phyloP scores from a whole-genome alignment of 2,329 filamentous ascomycete genomes.

The Fusarium sp. region DNA sequence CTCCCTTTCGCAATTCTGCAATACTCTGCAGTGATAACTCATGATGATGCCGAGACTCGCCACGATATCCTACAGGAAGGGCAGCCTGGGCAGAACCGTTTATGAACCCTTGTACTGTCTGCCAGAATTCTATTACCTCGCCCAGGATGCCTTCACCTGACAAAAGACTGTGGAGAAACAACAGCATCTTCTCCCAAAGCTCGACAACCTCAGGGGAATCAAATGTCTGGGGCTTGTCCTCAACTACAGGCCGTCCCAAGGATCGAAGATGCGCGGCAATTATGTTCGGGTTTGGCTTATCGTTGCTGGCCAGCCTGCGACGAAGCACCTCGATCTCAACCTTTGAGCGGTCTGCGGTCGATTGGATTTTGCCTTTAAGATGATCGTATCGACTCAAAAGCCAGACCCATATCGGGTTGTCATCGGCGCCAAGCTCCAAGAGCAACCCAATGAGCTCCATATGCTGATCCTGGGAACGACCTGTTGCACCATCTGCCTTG shows the following conservation, averaged over 20 bases:
- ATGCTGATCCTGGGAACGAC: conserved; percentile 80
- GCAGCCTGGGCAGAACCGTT: conserved; percentile 84
- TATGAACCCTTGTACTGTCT: conserved; percentile 90
- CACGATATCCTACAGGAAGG: conserved; percentile 84
- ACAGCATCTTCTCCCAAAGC: conserved; percentile 90
- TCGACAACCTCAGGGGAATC: conserved; percentile 87
- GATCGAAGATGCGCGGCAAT: conserved; percentile 83
- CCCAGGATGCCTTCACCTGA: conserved; percentile 85
- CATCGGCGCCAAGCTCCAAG: conserved; percentile 92
- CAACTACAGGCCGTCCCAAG: conserved; percentile 75
- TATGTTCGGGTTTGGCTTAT: conserved; percentile 76
- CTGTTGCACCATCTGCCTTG: conserved; percentile 61
- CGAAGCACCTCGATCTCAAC: conserved; percentile 93
- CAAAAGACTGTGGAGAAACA: conserved; percentile 79
- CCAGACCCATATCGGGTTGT: conserved; percentile 98
- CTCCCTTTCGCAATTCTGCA: conserved; percentile 79
- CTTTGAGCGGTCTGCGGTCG: conserved; percentile 85
- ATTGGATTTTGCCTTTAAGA: conserved; percentile 85
- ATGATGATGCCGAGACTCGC: conserved; percentile 85
- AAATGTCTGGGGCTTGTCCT: conserved; percentile 72
- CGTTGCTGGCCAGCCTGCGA: conserved; percentile 79
- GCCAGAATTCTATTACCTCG: conserved; percentile 94
- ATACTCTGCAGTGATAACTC: conserved; percentile 79
- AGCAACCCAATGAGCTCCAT: conserved; percentile 92
- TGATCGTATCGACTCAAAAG: conserved; percentile 90